phyloP scores from a whole-genome alignment of 306 rosid genomes.

The Crataegus laevigata region DNA sequence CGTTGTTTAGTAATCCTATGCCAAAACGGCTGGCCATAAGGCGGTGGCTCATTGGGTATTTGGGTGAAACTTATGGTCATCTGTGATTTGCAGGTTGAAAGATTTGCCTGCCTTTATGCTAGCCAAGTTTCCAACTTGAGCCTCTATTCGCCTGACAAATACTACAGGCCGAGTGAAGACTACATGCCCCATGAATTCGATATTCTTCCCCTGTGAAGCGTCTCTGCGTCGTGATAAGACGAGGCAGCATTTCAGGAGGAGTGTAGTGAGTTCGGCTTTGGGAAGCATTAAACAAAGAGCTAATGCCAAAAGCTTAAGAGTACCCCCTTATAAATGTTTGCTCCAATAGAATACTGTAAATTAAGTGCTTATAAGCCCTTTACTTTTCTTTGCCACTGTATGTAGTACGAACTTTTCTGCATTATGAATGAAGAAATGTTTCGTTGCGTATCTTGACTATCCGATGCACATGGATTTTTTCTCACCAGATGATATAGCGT shows the following conservation, averaged over 20 bases:
- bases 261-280: conserved; percentile 5
- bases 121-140: conserved; percentile 91
- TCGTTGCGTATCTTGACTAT: not conserved
- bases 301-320: not conserved
- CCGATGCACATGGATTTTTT: not conserved
- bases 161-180: conserved; percentile 95
- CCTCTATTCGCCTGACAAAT: conserved; percentile 81
- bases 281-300: conserved; percentile 4
- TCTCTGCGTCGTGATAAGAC: not conserved
- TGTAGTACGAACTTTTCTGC: not conserved
- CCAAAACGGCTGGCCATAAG: no score
- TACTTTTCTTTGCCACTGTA: not conserved
- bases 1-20: no score
- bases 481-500: not conserved
- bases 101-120: conserved; percentile 94
- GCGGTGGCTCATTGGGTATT: no score
- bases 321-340: not conserved
- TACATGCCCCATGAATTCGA: conserved; percentile 90
- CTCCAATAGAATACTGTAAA: not conserved
- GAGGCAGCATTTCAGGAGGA: conserved; percentile 1
- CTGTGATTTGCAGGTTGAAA: conserved; percentile 47
- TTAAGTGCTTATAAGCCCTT: not conserved
- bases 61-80: no score
- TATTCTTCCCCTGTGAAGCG: conserved; percentile 45
- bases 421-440: not conserved